phyloP scores from a whole-genome alignment of 1,284 basidiomycete species.

The Puccinia coronata region DNA sequence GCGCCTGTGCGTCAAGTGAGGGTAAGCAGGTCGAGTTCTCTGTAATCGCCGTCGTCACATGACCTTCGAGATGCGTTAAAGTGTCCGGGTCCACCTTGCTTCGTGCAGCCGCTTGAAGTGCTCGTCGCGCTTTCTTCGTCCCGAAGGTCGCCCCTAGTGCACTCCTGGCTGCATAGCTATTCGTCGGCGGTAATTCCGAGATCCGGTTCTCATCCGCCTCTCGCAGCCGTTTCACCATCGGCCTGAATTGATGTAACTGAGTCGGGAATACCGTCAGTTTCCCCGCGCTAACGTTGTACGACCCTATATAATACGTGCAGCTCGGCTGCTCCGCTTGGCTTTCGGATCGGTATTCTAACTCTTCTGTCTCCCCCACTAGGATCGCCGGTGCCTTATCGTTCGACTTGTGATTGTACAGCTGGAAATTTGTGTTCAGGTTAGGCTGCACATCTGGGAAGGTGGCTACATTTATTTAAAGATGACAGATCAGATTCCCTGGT shows the following conservation, averaged over 20 bases:
- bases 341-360: slow-evolving; percentile 16
- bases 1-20: slow-evolving; percentile 62
- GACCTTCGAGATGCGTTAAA: slow-evolving; percentile 75
- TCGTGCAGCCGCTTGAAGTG: slow-evolving; percentile 77
- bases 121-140: slow-evolving; percentile 84
- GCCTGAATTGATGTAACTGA: slow-evolving; percentile 21
- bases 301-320: slow-evolving; percentile 26
- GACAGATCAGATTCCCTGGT: no score
- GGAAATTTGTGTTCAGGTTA: not conserved
- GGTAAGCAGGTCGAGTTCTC: slow-evolving; percentile 70
- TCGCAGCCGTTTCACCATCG: slow-evolving; percentile 29
- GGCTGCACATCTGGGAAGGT: slow-evolving; percentile 44
- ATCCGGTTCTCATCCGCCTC: not conserved
- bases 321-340: not conserved
- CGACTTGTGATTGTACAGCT: slow-evolving; percentile 17
- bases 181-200: not conserved
- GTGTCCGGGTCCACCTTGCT: slow-evolving; percentile 82
- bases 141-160: slow-evolving; percentile 87
- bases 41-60: slow-evolving; percentile 77
- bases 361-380: slow-evolving; percentile 5
- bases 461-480: not conserved
- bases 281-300: not conserved
- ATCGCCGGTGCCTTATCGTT: slow-evolving; percentile 8
- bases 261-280: slow-evolving; percentile 35
- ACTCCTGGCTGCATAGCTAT: slow-evolving; percentile 21